phyloP scores from a whole-genome alignment of 352 stramenopile species.

The Thraustochytrium sp. region DNA sequence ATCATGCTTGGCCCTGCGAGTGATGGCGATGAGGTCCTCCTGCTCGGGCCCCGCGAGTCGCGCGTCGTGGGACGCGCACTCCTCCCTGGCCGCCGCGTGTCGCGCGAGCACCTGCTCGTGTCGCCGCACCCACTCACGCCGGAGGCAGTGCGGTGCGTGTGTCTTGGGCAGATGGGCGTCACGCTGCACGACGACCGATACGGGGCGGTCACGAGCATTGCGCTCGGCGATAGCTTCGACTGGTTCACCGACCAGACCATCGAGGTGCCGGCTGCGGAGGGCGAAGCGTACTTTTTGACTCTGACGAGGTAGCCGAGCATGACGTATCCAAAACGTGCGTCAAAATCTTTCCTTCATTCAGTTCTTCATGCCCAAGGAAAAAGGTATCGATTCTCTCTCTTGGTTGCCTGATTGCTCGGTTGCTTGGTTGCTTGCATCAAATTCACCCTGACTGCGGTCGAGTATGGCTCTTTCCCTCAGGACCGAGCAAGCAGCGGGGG shows the following conservation, averaged over 20 bases:
- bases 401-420: too few relatives aligned
- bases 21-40: neutral
- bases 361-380: too few relatives aligned
- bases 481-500: too few relatives aligned
- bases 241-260: neutral
- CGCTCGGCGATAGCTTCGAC: neutral
- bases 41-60: neutral
- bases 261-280: neutral
- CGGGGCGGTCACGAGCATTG: neutral
- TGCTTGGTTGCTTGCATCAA: too few relatives aligned
- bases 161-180: neutral
- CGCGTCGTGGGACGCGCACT: neutral
- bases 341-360: too few relatives aligned
- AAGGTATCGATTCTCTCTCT: too few relatives aligned
- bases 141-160: neutral
- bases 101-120: neutral
- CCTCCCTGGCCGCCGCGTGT: neutral
- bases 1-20: neutral
- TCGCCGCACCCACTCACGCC: neutral
- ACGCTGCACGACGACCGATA: neutral
- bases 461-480: too few relatives aligned
- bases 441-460: too few relatives aligned
- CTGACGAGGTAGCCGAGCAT: neutral
- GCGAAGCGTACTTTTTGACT: neutral
- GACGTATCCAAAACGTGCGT: too few relatives aligned